These are phyloP conservation scores for Silene coronaria DNA, from an alignment of 179 eudicot species.

Conservation along the genomic window DNA sequence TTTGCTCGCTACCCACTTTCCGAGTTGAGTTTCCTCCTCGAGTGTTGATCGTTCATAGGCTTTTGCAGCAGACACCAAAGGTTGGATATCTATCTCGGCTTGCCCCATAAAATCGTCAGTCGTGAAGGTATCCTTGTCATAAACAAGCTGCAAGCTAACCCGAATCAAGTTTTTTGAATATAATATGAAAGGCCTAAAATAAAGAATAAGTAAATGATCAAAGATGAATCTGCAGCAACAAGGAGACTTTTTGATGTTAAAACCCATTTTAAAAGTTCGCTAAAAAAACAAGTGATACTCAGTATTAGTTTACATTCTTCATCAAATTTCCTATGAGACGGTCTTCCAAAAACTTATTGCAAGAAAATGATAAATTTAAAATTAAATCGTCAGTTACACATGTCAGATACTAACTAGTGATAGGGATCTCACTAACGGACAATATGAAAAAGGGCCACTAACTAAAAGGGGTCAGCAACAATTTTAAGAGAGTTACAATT, in stretches of 20 bases:
- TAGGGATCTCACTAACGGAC: no score
- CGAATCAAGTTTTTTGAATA: neutral
- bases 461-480: no score
- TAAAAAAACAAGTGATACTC: neutral
- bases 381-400: no score
- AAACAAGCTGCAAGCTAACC: slow-evolving; percentile 54
- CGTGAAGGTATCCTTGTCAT: slow-evolving; percentile 83
- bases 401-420: no score
- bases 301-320: neutral
- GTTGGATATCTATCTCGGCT: slow-evolving; percentile 88
- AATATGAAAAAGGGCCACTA: no score
- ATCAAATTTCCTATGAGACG: neutral
- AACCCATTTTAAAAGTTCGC: neutral
- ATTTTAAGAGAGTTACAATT: no score
- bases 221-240: neutral
- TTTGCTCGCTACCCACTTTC: slow-evolving; percentile 64
- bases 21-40: slow-evolving; percentile 45
- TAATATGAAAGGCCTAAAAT: neutral
- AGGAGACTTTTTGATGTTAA: neutral
- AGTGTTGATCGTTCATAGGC: slow-evolving; percentile 48
- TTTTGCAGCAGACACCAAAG: slow-evolving; percentile 76
- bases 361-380: no score
- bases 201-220: neutral
- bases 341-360: neutral
- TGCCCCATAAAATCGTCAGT: slow-evolving; percentile 96